Evolutionary conservation across 2,329 filamentous ascomycete species (phyloP).

Genomic region (Passalora sequoiae): DNA sequence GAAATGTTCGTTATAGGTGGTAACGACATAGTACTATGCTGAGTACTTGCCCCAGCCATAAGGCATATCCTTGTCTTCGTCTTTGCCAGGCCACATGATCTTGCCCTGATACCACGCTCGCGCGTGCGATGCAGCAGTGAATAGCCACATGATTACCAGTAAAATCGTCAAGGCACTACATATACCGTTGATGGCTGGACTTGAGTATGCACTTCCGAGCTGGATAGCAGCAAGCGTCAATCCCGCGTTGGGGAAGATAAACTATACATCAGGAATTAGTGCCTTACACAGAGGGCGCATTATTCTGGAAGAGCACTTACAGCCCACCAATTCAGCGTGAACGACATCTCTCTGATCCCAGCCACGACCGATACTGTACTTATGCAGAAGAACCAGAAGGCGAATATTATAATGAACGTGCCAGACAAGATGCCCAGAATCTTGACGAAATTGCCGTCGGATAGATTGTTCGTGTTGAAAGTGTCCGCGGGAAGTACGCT

Average conservation of each 20-base stretch:
- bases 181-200: slow-evolving; percentile 50
- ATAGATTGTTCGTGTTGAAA: slow-evolving; percentile 31
- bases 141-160: slow-evolving; percentile 52
- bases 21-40: slow-evolving; percentile 10
- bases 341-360: slow-evolving; percentile 40
- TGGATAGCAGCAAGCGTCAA: slow-evolving; percentile 57
- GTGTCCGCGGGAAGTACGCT: slow-evolving; percentile 33
- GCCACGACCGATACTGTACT: slow-evolving; percentile 37
- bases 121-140: slow-evolving; percentile 48
- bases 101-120: slow-evolving; percentile 48
- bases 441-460: slow-evolving; percentile 36
- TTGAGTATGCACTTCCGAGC: slow-evolving; percentile 51
- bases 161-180: slow-evolving; percentile 53
- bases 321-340: slow-evolving; percentile 56
- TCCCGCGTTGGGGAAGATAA: slow-evolving; percentile 62
- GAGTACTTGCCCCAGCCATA: slow-evolving; percentile 17
- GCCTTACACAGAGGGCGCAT: too few species aligned
- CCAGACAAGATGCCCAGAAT: slow-evolving; percentile 40
- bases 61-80: slow-evolving; percentile 50
- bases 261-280: too few species aligned
- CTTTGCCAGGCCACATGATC: slow-evolving; percentile 56
- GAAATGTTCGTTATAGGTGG: too few species aligned
- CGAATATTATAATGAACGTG: slow-evolving; percentile 46
- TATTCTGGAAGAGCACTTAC: slow-evolving; percentile 13
- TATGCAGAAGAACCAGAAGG: slow-evolving; percentile 50